These are phyloP conservation scores for Apostasia ramifera DNA, from an alignment of 106 monocot genomes.

Conservation along the genomic window DNA sequence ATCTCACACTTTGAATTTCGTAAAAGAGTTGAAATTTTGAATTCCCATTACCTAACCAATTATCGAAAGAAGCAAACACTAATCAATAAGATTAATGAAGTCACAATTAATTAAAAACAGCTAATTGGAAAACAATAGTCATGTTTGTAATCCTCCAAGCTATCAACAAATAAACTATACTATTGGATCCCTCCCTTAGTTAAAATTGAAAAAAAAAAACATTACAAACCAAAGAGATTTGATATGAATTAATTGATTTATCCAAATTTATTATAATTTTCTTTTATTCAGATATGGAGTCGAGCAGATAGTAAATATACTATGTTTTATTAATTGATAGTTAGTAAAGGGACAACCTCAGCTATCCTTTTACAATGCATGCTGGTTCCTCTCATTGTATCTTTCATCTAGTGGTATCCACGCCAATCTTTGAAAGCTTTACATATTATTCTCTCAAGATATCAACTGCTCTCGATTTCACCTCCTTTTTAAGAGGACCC, in stretches of 20 bases:
- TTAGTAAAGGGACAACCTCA: no score
- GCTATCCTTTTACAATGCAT: no score
- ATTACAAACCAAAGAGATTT: constrained; percentile 4
- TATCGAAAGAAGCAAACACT: constrained; percentile 4
- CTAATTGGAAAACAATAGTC: constrained; percentile 16
- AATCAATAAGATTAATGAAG: constrained; percentile 7
- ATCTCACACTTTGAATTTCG: no score
- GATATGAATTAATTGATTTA: constrained; percentile 11
- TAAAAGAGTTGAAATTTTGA: no score
- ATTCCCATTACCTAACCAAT: not conserved
- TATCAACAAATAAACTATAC: not conserved
- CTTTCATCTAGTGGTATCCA: no score
- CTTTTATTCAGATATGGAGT: constrained; percentile 8
- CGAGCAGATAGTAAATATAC: no score
- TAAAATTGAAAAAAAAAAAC: constrained; percentile 20
- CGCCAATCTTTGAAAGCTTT: no score
- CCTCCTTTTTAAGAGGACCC: no score
- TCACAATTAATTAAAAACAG: constrained; percentile 16
- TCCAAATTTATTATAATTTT: constrained; percentile 14
- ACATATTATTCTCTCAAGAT: no score
- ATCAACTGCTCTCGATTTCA: no score
- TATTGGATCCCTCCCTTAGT: constrained; percentile 7
- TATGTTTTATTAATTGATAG: no score
- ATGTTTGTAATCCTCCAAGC: constrained; percentile 17
- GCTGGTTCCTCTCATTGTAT: no score